A percentile compares a stretch with the other conserved stretches of the same genome.
Conservation (phyloP, 164 flowering plant genomes). For the Echeveria elegans region DNA sequence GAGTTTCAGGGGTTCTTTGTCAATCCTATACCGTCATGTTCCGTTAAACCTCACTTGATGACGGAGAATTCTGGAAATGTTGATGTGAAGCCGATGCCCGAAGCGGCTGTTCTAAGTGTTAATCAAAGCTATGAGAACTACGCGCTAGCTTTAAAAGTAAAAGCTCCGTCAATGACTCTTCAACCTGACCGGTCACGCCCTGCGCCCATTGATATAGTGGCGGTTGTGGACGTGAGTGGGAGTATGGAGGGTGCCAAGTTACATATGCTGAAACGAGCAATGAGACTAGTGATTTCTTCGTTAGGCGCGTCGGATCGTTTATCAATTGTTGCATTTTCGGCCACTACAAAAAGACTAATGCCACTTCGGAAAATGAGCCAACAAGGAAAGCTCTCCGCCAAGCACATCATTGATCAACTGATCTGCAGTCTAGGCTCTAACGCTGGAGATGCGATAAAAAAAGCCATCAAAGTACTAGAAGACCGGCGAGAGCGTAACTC, state of each 20-base stretch:
- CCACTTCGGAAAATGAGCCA: conserved; percentile 70
- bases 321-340: conserved; percentile 57
- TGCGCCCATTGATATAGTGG: conserved; percentile 56
- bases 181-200: conserved; percentile 23
- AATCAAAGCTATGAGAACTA: conserved; percentile 48
- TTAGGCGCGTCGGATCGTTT: conserved; percentile 56
- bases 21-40: background rate
- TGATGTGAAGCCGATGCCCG: conserved; percentile 48
- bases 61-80: conserved; percentile 20
- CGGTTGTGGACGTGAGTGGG: conserved; percentile 54
- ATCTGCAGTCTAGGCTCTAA: conserved; percentile 45
- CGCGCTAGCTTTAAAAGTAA: conserved; percentile 59
- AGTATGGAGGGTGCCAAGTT: conserved; percentile 52
- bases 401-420: conserved; percentile 61
- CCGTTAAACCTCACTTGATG: background rate
- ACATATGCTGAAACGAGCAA: conserved; percentile 51
- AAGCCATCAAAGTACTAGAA: conserved; percentile 76
- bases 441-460: conserved; percentile 60
- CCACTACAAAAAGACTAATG: conserved; percentile 39
- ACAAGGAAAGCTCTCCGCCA: conserved; percentile 65
- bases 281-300: conserved; percentile 51
- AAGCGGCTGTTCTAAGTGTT: conserved; percentile 50
- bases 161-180: conserved; percentile 50
- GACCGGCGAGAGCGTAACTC: conserved; percentile 90
- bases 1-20: conserved; percentile 7